Conservation (phyloP, 257 asterid species). For the Nicotiana otophora region DNA sequence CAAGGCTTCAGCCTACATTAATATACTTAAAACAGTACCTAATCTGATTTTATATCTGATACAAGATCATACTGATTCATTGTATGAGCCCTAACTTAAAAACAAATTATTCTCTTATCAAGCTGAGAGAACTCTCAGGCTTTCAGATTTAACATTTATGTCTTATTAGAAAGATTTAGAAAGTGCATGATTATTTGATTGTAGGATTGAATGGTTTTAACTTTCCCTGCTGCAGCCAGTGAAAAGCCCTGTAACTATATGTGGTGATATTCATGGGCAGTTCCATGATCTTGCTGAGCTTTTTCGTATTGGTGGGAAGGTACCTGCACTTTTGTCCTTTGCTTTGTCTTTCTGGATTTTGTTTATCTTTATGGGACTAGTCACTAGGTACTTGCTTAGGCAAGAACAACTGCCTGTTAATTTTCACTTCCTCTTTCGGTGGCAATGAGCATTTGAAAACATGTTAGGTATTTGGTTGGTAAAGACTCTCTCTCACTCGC, state of each 20-base stretch:
- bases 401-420: not conserved
- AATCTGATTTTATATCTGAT: not conserved
- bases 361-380: not conserved
- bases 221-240: slow-evolving; percentile 57
- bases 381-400: not conserved
- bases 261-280: slow-evolving; percentile 90
- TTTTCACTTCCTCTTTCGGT: not conserved
- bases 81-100: not conserved
- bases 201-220: not conserved
- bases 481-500: not conserved
- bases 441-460: not conserved
- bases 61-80: not conserved
- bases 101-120: not conserved
- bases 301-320: slow-evolving; percentile 82
- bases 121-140: not conserved
- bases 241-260: slow-evolving; percentile 83
- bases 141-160: not conserved
- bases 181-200: not conserved
- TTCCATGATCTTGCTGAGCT: slow-evolving; percentile 91
- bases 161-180: not conserved
- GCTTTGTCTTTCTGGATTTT: not conserved
- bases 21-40: not conserved
- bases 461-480: not conserved
- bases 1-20: not conserved
- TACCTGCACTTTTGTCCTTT: slow-evolving; percentile 7